Evolutionary conservation across 176 grass and related monocot species (phyloP), one percentile per base, ranked within the genome.

Genomic region (Zea luxurians): DNA sequence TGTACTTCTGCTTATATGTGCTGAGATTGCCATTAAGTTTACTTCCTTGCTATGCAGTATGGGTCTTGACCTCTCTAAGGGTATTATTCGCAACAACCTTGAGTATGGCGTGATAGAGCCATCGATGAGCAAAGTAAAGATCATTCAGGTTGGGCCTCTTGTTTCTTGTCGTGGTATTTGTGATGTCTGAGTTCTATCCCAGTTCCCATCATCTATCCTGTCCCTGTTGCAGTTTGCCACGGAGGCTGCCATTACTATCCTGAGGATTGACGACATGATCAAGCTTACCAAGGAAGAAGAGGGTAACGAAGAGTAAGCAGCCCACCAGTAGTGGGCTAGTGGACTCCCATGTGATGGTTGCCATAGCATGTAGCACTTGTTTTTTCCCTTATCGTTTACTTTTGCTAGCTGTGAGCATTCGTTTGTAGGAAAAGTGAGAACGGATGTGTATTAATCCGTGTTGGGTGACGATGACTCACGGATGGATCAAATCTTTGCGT

Each of bases 61-160:
- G 91, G 95, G 95, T 55, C 82, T 97, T 43, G 95, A 97, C 76
- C 91, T 97, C n/a, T 66, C 37, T 1, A 90, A 97, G 74, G 95
- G 89, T 16, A 86, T 82, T 44, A 92, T 90, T 60, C 87, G 91
- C 64, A 94, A 94, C 80, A 97, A 97, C 62, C 80, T 94, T 5
- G 91, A 94, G 78, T 88, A 86, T 53, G 95, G 95, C 61, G 95
- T 97, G 27, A 97, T 97, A 57, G 95, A 97, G 75, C 91, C 95
- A 59, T 83, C 95, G 55, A 97, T 97, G 91, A 94, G 89, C 80
- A 97, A 97, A 94, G 91, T 97, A 18, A 97, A 97, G 80, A 97
- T 94, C 76, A 87, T 97, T 65, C 87, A 97, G 27, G 27, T 27
- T 27, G 1, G 27, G 27, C 27, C 27, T 27, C 27, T 27, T 27